Conservation (phyloP, 2,329 filamentous ascomycete genomes). For the Cladosporium sp. region DNA sequence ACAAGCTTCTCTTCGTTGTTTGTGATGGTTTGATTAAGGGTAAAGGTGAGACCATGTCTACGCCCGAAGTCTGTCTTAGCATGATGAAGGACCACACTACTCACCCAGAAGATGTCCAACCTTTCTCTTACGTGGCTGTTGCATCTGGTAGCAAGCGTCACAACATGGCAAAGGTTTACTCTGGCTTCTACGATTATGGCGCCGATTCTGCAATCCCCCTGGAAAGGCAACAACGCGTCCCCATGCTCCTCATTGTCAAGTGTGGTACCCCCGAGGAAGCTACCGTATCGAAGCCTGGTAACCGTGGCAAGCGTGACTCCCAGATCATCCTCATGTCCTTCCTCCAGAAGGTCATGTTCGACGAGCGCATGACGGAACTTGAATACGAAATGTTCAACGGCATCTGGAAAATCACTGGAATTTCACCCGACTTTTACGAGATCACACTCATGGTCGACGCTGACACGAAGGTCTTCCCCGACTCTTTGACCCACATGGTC, state of each 20-base stretch:
- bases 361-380: conserved; percentile 98
- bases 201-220: conserved; percentile 72
- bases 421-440: conserved; percentile 97
- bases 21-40: conserved; percentile 98
- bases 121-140: conserved; percentile 95
- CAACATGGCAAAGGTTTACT: conserved; percentile 99
- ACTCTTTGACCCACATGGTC: conserved; percentile 97
- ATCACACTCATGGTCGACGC: conserved; percentile 98
- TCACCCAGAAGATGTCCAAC: conserved; percentile 75
- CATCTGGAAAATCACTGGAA: conserved; percentile 97
- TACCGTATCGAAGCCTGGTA: conserved; percentile 81
- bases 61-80: conserved; percentile 81
- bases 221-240: conserved; percentile 93
- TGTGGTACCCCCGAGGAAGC: conserved; percentile 89
- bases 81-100: conserved; percentile 95
- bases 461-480: conserved; percentile 98
- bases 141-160: conserved; percentile 94
- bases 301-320: conserved; percentile 97
- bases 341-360: conserved; percentile 99
- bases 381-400: conserved; percentile 99
- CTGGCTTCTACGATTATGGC: conserved; percentile 97
- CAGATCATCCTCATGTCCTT: conserved; percentile 99
- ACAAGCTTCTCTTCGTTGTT: conserved; percentile 94
- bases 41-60: conserved; percentile 80
- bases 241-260: conserved; percentile 96